Base-by-base conservation (phyloP, 805 yeast genomes). In the Wickerhamomyces bisporus region DNA sequence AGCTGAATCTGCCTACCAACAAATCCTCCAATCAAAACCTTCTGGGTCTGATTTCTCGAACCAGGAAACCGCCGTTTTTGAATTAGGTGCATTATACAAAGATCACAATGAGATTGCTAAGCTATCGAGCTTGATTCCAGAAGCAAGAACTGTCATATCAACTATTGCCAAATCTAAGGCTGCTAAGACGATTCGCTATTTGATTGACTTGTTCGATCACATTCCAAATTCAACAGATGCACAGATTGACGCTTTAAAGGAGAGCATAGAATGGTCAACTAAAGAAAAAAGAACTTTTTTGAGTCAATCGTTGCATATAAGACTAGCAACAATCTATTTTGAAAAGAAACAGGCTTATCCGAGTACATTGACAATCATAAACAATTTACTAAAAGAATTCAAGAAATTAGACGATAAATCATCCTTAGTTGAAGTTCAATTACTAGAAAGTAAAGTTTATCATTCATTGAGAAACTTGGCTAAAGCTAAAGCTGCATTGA, bases 331-430 rank as follows among this genome's bases (percentile, higher is more conserved):
- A 6, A 70, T 86, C 49, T 80, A 81, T 52, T 84, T 80, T 55
- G 73, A 77, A 42, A 81, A 80, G 55, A 70, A 71, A 40, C 66
- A 65, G 38, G 65, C 68, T 17, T 85, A 77, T 62, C 77, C 77
- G 45, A 84, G 78, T 33, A 81, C 96, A 4, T 66, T 93, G 34
- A 69, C 74, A 35, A 74, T 88, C 44, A 84, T 89, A 45, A 77
- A 79, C 44, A 71, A 71, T 13, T 71, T 93, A 50, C 70, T 91
- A 49, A 71, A 73, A 47, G 97, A 93, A 61, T 86, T 91, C 61
- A 93, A 91, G 65, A 84, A 86, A 57, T 71, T 93, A 48, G 99
- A 93, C 61, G 99, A 93, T 64, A 93, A 93, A 62, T 81, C 93
- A 36, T 86, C 96, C 24, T 74, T 93, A 38, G 96, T 93, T 12